Evolutionary conservation across 306 rosid species (phyloP).

Genomic region (Trifolium pratense): DNA sequence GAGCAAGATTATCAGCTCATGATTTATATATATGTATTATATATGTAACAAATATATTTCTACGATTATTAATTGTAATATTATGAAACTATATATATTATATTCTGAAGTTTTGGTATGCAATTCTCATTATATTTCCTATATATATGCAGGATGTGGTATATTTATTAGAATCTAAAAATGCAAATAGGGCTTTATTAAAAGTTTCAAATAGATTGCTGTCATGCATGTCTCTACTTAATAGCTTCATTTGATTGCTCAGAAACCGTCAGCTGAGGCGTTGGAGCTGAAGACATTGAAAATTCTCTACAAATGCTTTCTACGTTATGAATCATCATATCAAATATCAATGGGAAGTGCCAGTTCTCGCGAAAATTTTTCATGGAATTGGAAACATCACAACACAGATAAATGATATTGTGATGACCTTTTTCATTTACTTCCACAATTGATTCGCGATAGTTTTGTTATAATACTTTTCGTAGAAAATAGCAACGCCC

Average conservation of each 20-base stretch:
- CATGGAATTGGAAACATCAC: no score
- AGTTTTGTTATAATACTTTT: no score
- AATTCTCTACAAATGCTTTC: constrained; percentile 30
- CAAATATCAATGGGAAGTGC: no score
- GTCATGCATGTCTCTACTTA: no score
- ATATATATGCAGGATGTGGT: background rate
- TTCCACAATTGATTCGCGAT: no score
- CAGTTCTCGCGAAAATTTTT: no score
- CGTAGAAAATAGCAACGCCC: no score
- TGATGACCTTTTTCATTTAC: no score
- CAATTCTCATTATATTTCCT: constrained; percentile 1
- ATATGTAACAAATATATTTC: constrained; percentile 40
- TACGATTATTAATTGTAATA: constrained; percentile 30
- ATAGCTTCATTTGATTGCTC: no score
- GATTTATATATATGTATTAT: constrained; percentile 38
- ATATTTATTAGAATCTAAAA: background rate
- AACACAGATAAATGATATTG: no score
- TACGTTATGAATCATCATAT: constrained; percentile 17
- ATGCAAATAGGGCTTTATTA: background rate
- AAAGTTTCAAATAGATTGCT: background rate
- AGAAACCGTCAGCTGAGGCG: no score
- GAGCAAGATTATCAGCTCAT: constrained; percentile 16
- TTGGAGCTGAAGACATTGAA: constrained; percentile 20
- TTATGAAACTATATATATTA: background rate
- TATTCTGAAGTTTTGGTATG: background rate